These are phyloP conservation scores for Delphinella strobiligena DNA, from an alignment of 2,329 filamentous ascomycete species.

Conservation along the genomic window DNA sequence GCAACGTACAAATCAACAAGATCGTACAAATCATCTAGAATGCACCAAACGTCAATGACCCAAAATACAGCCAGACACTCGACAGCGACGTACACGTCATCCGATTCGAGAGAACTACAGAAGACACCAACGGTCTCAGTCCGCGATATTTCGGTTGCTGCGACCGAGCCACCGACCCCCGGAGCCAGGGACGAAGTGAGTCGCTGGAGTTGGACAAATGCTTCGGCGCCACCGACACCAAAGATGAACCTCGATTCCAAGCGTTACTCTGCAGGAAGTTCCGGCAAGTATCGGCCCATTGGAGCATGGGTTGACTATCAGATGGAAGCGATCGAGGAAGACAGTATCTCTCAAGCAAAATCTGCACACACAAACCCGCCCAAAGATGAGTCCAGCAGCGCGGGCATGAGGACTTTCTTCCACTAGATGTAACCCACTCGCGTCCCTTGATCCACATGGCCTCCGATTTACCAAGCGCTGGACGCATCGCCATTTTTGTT, in stretches of 20 bases:
- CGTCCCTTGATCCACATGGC: no score
- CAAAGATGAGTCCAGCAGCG: no score
- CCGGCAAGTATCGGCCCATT: neutral
- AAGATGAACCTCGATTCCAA: slow-evolving; percentile 10
- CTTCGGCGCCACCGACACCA: slow-evolving; percentile 17
- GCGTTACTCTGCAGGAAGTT: neutral
- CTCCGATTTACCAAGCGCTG: neutral
- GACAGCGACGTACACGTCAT: no score
- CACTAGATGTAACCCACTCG: no score
- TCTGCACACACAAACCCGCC: neutral
- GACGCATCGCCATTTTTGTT: no score
- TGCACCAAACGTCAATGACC: no score
- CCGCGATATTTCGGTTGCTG: slow-evolving; percentile 1
- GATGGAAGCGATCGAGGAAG: neutral
- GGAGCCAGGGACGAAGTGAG: neutral
- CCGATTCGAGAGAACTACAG: slow-evolving; percentile 1
- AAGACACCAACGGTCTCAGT: slow-evolving; percentile 2
- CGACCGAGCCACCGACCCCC: slow-evolving; percentile 2
- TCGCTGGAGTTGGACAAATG: slow-evolving; percentile 19
- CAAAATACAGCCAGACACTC: neutral
- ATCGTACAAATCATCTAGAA: no score
- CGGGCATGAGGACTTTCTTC: neutral
- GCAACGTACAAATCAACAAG: no score
- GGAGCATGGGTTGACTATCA: neutral
- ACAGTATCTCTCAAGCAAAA: neutral